Evolutionary conservation across 2,329 filamentous ascomycete species (phyloP), one percentile per base, ranked within the genome.

Genomic region (Sarocladiaceae sp.): DNA sequence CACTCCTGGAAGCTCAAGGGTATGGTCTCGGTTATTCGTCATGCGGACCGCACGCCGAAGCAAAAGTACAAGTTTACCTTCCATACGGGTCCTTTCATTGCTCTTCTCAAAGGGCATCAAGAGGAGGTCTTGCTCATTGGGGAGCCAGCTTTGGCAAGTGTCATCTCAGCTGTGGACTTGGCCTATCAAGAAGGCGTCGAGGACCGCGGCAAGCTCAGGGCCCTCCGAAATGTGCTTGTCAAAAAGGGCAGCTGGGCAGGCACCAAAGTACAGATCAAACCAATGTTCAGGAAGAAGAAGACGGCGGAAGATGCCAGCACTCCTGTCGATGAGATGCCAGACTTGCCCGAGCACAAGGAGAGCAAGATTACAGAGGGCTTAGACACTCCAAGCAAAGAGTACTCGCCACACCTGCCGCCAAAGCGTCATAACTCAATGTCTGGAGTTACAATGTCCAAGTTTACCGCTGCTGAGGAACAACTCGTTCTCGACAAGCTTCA

Each of bases 31-130:
- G 94, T 99, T 15, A 91, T 99, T 58, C 84, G 94, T 25, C 94
- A 99, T 69, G 95, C 95, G 2, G 94, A 99, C 71, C 87, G 94
- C 53, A 99, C 94, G 1, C 94, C 94, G 2, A 99, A 99, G 71
- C 94, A 99, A 63, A 99, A 99, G 67, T 97, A 97, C 77, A 99
- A 99, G 67, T 99, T 97, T 63, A 99, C 94, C 0, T 97, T 99
- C 62, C 94, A 99, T 64, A 96, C 91, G 0, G 90, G 92, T 56
- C 94, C 94, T 0, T 99, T 99, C 63, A 92, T 99, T 57, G 89
- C 96, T 57, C 77, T 99, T 3, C 80, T 99, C 37, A 96, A 93
- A 65, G 94, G 94, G 0, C 93, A 99, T 62, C 90, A 96, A 62
- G 93, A 97, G 68, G 94, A 99, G 66, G 94, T 99, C 1, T 78